These are phyloP conservation scores for Talaromyces sp. DNA, from an alignment of 2,329 filamentous ascomycete genomes.

Conservation along the genomic window DNA sequence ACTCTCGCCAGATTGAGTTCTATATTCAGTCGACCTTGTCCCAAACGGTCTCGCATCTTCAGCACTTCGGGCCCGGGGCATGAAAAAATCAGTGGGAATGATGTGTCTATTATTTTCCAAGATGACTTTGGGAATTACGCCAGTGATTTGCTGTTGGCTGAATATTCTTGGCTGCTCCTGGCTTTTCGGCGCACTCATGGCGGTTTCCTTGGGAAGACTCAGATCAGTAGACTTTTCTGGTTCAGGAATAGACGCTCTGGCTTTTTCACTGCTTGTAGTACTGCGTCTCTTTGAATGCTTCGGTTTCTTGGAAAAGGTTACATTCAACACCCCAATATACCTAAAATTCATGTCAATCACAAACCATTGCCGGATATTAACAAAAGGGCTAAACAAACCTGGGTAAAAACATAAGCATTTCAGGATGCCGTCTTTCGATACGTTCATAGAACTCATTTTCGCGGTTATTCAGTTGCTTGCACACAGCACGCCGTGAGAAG, in stretches of 20 bases:
- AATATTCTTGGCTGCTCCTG: conserved; percentile 48
- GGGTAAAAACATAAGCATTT: conserved; percentile 84
- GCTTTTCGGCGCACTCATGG: conserved; percentile 4
- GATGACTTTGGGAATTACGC: conserved; percentile 79
- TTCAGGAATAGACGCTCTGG: conserved; percentile 12
- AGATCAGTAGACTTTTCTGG: conserved; percentile 15
- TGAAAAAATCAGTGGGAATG: conserved; percentile 76
- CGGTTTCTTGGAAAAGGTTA: conserved; percentile 81
- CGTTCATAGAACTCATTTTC: conserved; percentile 99
- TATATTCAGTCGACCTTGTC: conserved; percentile 17
- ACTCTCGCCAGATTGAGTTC: conserved; percentile 12
- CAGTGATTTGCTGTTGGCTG: conserved; percentile 71
- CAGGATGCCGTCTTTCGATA: conserved; percentile 83
- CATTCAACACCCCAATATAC: conserved; percentile 95
- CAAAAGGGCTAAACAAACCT: conserved; percentile 52
- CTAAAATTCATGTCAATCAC: conserved; percentile 39
- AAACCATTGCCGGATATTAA: not conserved
- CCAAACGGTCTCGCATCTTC: conserved; percentile 22
- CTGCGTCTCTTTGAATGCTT: conserved; percentile 52
- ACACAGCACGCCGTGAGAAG: conserved; percentile 90
- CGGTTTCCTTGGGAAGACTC: conserved; percentile 1
- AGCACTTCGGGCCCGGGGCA: conserved; percentile 43
- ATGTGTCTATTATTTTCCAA: conserved; percentile 94
- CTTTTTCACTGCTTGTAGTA: conserved; percentile 14
- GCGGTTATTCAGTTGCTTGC: conserved; percentile 95